Conservation (phyloP, 2,329 filamentous ascomycete genomes). For the Phyllachora maydis region DNA sequence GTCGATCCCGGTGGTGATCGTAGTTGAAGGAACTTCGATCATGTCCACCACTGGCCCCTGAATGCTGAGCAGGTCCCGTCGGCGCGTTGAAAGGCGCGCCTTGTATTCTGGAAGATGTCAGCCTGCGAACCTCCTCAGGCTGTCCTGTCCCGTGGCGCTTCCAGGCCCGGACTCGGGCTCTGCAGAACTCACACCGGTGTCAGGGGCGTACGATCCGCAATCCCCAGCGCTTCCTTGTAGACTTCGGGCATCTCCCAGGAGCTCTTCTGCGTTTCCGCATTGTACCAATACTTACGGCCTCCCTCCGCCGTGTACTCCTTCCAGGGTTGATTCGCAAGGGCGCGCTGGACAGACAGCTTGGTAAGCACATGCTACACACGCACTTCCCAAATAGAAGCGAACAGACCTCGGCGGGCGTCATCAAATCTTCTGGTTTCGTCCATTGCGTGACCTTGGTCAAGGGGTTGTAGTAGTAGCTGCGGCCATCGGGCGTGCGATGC, state of each 20-base stretch:
- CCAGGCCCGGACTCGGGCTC: background rate
- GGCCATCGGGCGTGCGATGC: conserved; percentile 60
- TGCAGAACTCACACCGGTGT: conserved; percentile 18
- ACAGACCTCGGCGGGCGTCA: conserved; percentile 60
- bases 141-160: no score
- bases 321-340: conserved; percentile 69
- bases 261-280: conserved; percentile 77
- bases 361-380: no score
- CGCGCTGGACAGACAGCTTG: conserved; percentile 32
- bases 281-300: conserved; percentile 88
- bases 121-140: conserved; percentile 6
- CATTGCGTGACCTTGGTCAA: conserved; percentile 78
- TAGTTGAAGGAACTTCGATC: conserved; percentile 9
- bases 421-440: conserved; percentile 81
- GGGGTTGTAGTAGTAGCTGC: conserved; percentile 79
- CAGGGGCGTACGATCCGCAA: conserved; percentile 25
- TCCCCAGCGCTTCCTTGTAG: conserved; percentile 55
- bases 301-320: conserved; percentile 78
- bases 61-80: conserved; percentile 7
- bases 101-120: conserved; percentile 4
- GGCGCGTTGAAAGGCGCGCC: conserved; percentile 20
- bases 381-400: background rate
- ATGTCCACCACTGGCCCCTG: conserved; percentile 10
- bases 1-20: conserved; percentile 9
- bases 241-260: conserved; percentile 85